phyloP scores from a whole-genome alignment of 2,329 filamentous ascomycete species.

The Penicillium sp. region DNA sequence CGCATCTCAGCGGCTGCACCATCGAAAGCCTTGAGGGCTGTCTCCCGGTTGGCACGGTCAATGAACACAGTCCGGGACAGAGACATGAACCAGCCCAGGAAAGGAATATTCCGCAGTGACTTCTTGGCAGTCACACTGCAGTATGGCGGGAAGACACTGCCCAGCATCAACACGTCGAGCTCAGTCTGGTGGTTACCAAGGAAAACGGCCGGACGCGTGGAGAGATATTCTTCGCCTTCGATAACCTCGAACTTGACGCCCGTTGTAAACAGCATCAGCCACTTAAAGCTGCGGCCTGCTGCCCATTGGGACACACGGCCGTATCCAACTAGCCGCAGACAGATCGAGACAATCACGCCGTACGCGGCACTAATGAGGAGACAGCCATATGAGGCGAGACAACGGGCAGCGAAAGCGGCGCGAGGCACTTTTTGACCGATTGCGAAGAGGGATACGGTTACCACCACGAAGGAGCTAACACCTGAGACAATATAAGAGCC shows the following conservation, averaged over 20 bases:
- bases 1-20: slow-evolving; percentile 79
- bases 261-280: slow-evolving; percentile 69
- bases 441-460: slow-evolving; percentile 52
- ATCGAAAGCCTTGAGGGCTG: slow-evolving; percentile 80
- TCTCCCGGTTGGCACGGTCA: slow-evolving; percentile 79
- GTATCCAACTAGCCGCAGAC: slow-evolving; percentile 68
- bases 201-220: slow-evolving; percentile 79
- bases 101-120: slow-evolving; percentile 71
- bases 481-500: slow-evolving; percentile 58
- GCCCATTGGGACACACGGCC: slow-evolving; percentile 83
- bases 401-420: slow-evolving; percentile 47
- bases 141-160: slow-evolving; percentile 82
- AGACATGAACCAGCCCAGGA: slow-evolving; percentile 93
- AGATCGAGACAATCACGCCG: slow-evolving; percentile 71
- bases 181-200: slow-evolving; percentile 96
- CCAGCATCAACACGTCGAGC: slow-evolving; percentile 89
- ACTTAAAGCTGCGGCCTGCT: slow-evolving; percentile 74
- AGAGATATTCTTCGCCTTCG: slow-evolving; percentile 64
- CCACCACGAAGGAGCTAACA: slow-evolving; percentile 63
- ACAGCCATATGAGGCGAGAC: slow-evolving; percentile 46
- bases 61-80: slow-evolving; percentile 92
- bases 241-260: slow-evolving; percentile 74
- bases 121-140: slow-evolving; percentile 92
- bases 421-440: slow-evolving; percentile 43
- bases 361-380: slow-evolving; percentile 59